Conservation (phyloP, 768 basidiomycete genomes). For the Holtermannia corniformis region DNA sequence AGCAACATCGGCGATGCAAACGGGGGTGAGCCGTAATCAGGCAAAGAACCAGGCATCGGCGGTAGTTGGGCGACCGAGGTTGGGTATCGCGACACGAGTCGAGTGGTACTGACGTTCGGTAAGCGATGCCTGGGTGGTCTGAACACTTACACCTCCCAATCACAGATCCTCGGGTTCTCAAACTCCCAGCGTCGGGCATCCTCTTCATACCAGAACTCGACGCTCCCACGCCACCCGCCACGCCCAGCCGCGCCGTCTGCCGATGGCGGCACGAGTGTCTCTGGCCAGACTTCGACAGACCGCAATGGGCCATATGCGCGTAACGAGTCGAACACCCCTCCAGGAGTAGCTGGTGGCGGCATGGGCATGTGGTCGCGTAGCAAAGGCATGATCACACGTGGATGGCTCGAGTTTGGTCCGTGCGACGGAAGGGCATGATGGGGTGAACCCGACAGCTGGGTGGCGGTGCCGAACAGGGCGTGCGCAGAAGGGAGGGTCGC, state of each 20-base stretch:
- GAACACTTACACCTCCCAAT: constrained; percentile 29
- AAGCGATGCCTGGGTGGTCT: background rate
- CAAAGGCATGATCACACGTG: background rate
- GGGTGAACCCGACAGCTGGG: background rate
- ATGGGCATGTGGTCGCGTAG: background rate
- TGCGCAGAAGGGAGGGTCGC: background rate
- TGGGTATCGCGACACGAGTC: background rate
- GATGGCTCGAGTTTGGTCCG: background rate
- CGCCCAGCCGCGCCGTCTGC: background rate
- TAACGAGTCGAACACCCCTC: constrained; percentile 21
- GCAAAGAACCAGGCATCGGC: background rate
- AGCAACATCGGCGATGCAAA: background rate
- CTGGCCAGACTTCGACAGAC: constrained; percentile 15
- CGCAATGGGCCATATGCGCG: constrained; percentile 27
- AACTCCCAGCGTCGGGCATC: constrained; percentile 18
- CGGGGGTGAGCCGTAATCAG: background rate
- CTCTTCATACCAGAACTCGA: constrained; percentile 32
- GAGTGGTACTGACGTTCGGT: background rate
- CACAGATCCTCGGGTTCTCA: constrained; percentile 19
- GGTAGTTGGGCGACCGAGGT: background rate
- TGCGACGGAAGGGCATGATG: background rate
- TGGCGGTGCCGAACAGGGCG: background rate
- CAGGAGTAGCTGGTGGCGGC: constrained; percentile 16
- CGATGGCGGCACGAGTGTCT: background rate
- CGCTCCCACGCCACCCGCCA: constrained; percentile 16